Evolutionary conservation across 2,329 filamentous ascomycete genomes (phyloP), one percentile per base, ranked within the genome.

Genomic region (Xylaria sp.): DNA sequence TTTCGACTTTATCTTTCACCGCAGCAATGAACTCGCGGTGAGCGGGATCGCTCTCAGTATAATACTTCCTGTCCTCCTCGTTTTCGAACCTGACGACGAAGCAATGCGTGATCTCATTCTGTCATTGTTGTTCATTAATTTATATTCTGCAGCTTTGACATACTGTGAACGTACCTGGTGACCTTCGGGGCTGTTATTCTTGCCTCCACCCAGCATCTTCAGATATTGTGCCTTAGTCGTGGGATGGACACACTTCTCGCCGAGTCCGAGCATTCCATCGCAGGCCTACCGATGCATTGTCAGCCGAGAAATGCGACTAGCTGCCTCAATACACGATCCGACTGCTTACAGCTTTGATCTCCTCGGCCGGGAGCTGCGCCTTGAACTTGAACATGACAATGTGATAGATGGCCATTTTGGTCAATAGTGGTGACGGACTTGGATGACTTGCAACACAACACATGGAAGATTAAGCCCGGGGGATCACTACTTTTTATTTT

Each of bases 71-170:
- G 72, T 93, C 90, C 68, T 87, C 85, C 33, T 82, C 81, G 51
- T 77, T 89, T 3, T 84, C 83, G 66, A 93, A 92, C 71, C 90
- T 85, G 29, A 86, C 83, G 1, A 93, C 83, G 71, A 92, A 92
- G 0, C 83, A 87, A 73, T 93, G 90, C 0, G 88, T 88, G 38
- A 89, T 85, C 0, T 84, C 89, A 50, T 84, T 81, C 89, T 87
- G 63, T 65, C n/a, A 15, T 39, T 22, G 27, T 38, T 20, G 20
- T 10, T 47, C 15, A 20, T 54, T 13, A 62, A 13, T 47, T 4
- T 44, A 10, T 20, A n/a, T 27, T 51, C 42, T 25, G 13, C 11
- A 17, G 11, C n/a, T 27, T 9, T 1, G 11, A 5, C 22, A 13
- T 13, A 39, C 11, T 29, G 7, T 6, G 13, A 27, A 15, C 69